A percentile compares a stretch with the other conserved stretches of the same genome.
Evolutionary conservation across 805 yeast genomes (phyloP).

Genomic region (Candida patagonica): DNA sequence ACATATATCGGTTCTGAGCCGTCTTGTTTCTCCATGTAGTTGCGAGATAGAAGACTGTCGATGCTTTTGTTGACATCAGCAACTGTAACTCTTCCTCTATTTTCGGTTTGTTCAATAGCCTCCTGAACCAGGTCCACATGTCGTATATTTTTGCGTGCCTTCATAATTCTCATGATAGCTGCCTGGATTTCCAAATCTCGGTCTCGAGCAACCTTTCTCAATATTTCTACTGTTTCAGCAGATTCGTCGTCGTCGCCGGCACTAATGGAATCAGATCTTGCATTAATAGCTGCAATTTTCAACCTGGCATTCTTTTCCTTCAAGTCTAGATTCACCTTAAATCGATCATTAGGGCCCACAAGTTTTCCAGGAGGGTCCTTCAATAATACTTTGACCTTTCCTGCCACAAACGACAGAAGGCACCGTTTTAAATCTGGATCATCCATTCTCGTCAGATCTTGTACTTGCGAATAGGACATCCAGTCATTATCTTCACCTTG

Average conservation of each 20-base stretch:
- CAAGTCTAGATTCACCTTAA: constrained; percentile 20
- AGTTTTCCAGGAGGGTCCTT: constrained; percentile 17
- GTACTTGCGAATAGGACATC: constrained; percentile 14
- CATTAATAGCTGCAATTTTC: constrained; percentile 13
- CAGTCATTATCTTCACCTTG: constrained; percentile 15
- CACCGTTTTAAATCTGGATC: constrained; percentile 16
- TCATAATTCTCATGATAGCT: constrained; percentile 26
- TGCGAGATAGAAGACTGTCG: constrained; percentile 23
- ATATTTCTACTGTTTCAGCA: constrained; percentile 15
- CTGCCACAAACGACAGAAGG: constrained; percentile 21
- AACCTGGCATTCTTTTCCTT: constrained; percentile 17
- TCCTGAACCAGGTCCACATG: constrained; percentile 24
- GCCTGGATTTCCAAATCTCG: constrained; percentile 28
- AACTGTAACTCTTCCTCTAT: constrained; percentile 23
- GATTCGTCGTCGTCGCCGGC: constrained; percentile 3
- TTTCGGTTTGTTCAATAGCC: constrained; percentile 21
- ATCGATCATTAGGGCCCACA: constrained; percentile 17
- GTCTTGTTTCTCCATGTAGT: constrained; percentile 19
- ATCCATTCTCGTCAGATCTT: constrained; percentile 15
- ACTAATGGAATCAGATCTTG: not conserved
- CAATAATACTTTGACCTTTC: constrained; percentile 18
- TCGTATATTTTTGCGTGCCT: constrained; percentile 17
- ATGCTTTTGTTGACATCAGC: constrained; percentile 25
- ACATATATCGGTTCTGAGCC: constrained; percentile 8
- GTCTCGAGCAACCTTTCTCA: constrained; percentile 22